Percentiles rank a stretch among this genome's conserved stretches.
Conservation (phyloP, 208 protist species). For the Wallacemonas sp. region DNA sequence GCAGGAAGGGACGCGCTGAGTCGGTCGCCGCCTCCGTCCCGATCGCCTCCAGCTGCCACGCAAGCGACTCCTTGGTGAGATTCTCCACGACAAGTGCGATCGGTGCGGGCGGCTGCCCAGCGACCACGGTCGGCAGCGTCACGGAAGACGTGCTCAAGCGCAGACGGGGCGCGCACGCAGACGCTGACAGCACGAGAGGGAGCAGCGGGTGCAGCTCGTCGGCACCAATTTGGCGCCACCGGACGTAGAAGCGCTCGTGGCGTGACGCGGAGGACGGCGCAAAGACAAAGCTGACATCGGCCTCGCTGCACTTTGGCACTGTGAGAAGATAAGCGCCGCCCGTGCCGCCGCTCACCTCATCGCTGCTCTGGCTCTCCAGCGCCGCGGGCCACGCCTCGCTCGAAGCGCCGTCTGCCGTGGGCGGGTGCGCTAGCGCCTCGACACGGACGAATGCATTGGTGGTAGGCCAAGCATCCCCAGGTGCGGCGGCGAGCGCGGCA, state of each 20-base stretch:
- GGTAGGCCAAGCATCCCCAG: constrained; percentile 10
- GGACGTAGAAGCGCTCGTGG: constrained; percentile 43
- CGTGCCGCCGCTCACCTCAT: background rate
- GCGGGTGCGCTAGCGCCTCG: background rate
- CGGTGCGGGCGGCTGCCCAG: constrained; percentile 46
- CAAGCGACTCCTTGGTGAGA: constrained; percentile 20
- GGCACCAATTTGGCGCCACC: constrained; percentile 72
- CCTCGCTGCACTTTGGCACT: constrained; percentile 27
- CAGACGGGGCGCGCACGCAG: constrained; percentile 36
- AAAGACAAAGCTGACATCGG: constrained; percentile 33
- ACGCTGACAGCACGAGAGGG: constrained; percentile 53
- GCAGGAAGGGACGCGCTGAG: constrained; percentile 36
- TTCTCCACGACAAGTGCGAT: constrained; percentile 48
- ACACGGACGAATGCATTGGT: background rate
- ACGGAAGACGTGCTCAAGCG: constrained; percentile 29
- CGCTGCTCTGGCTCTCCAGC: background rate
- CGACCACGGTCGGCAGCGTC: constrained; percentile 59
- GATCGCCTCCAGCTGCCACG: constrained; percentile 25
- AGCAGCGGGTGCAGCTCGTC: constrained; percentile 66
- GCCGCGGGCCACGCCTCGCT: constrained; percentile 2
- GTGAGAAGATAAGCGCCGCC: constrained; percentile 24
- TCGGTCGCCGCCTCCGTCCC: background rate
- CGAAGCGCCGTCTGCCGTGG: constrained; percentile 15
- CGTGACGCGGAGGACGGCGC: constrained; percentile 9
- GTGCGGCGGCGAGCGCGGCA: constrained; percentile 14